Evolutionary conservation across 257 asterid genomes (phyloP).

Genomic region (Ligustrum vulgare): DNA sequence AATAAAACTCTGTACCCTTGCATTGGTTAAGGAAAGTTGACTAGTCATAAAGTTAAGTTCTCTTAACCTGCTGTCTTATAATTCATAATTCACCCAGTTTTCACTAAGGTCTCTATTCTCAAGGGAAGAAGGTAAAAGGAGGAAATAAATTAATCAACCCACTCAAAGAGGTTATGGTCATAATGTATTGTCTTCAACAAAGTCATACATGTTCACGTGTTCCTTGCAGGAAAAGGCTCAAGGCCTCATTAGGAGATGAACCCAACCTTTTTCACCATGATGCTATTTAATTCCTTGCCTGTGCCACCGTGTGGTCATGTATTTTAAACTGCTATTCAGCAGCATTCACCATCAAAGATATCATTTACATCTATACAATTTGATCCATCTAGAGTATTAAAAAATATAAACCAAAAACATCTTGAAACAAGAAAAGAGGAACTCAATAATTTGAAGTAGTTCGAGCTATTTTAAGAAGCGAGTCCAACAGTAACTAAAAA

Average conservation of each 20-base stretch:
- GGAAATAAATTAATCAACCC: conserved; percentile 2
- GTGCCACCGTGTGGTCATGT: background rate
- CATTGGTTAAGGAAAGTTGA: background rate
- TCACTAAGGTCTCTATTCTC: background rate
- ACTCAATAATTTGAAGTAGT: conserved; percentile 14
- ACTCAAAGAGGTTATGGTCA: background rate
- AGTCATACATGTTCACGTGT: background rate
- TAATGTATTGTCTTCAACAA: conserved; percentile 4
- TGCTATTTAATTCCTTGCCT: background rate
- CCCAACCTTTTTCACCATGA: background rate
- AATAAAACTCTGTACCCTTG: background rate
- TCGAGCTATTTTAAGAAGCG: conserved; percentile 3
- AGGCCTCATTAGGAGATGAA: background rate
- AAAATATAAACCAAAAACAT: background rate
- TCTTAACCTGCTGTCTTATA: background rate
- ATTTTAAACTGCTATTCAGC: background rate
- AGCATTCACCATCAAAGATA: conserved; percentile 9
- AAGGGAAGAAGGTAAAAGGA: background rate
- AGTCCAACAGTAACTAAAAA: conserved; percentile 1
- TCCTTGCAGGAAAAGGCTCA: background rate
- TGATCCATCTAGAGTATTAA: conserved; percentile 5
- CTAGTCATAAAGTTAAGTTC: conserved; percentile 1
- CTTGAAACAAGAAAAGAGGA: background rate
- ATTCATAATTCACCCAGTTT: background rate
- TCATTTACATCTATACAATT: background rate